These are phyloP conservation scores for Xylaria sp. DNA, from an alignment of 2,329 filamentous ascomycete genomes.

Conservation along the genomic window DNA sequence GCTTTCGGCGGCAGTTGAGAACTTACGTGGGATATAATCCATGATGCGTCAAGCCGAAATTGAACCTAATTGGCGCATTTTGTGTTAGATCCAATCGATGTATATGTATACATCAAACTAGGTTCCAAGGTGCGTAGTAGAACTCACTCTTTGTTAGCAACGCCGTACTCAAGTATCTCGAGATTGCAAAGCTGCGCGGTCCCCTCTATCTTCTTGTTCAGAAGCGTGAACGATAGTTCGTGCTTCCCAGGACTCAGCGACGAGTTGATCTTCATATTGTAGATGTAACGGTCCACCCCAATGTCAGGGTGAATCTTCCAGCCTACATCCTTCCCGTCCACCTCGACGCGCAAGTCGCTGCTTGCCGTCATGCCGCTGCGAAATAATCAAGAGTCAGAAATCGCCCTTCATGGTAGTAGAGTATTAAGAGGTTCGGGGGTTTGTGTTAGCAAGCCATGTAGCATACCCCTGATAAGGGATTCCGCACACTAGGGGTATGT, in stretches of 20 bases:
- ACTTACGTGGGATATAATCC: constrained; percentile 40
- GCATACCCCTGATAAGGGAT: neutral
- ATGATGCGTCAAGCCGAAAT: constrained; percentile 32
- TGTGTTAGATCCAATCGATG: constrained; percentile 1
- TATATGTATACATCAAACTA: too few species aligned
- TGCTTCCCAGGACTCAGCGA: constrained; percentile 35
- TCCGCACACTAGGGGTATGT: neutral
- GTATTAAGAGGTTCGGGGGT: neutral
- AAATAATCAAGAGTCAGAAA: neutral
- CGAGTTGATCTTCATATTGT: constrained; percentile 38
- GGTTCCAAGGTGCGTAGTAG: neutral
- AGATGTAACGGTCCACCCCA: constrained; percentile 40
- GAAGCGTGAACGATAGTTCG: constrained; percentile 35
- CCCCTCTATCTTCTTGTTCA: constrained; percentile 38
- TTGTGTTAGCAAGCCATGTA: neutral
- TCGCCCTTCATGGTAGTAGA: too few species aligned
- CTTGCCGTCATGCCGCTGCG: constrained; percentile 37
- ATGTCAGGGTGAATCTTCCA: constrained; percentile 38
- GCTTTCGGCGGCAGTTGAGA: neutral
- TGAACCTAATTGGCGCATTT: constrained; percentile 29
- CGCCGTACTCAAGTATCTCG: constrained; percentile 39
- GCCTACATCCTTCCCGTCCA: constrained; percentile 39
- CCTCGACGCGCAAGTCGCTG: constrained; percentile 37
- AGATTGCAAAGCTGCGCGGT: constrained; percentile 41
- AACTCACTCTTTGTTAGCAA: constrained; percentile 32